Conservation (phyloP, 805 yeast species). For the Wickerhamiella shivajii region DNA sequence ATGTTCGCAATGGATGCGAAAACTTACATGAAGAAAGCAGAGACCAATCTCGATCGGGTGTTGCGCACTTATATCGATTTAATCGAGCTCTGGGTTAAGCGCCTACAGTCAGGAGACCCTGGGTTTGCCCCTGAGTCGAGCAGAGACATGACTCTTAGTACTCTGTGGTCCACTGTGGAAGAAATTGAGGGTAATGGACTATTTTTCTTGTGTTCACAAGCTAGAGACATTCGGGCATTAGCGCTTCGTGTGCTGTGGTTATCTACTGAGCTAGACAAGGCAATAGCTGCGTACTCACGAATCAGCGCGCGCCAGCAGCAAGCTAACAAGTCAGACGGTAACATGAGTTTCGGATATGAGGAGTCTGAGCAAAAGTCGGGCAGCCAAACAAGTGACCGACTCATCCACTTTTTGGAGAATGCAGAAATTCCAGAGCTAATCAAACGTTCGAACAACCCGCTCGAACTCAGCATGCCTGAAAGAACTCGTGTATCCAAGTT, state of each 20-base stretch:
- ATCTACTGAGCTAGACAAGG: slow-evolving; percentile 79
- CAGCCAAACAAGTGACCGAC: slow-evolving; percentile 17
- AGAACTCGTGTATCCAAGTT: slow-evolving; percentile 53
- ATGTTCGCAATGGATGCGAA: slow-evolving; percentile 66
- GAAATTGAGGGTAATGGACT: slow-evolving; percentile 94
- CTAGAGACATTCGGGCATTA: slow-evolving; percentile 52
- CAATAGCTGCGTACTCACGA: slow-evolving; percentile 31
- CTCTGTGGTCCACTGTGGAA: slow-evolving; percentile 71
- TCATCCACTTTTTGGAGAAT: slow-evolving; percentile 59
- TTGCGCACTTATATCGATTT: slow-evolving; percentile 62
- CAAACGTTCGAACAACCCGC: slow-evolving; percentile 32
- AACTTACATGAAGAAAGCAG: slow-evolving; percentile 37
- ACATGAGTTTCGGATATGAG: slow-evolving; percentile 12
- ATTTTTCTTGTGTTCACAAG: slow-evolving; percentile 82
- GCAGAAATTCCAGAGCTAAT: slow-evolving; percentile 54
- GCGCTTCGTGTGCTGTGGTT: slow-evolving; percentile 64
- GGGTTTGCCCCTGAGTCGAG: slow-evolving; percentile 9
- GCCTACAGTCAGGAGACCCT: slow-evolving; percentile 16
- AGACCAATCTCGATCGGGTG: slow-evolving; percentile 44
- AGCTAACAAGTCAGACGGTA: slow-evolving; percentile 6
- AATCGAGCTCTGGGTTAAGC: slow-evolving; percentile 58
- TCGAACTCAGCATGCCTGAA: slow-evolving; percentile 52
- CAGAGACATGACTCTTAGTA: slow-evolving; percentile 18
- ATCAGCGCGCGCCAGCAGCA: slow-evolving; percentile 11
- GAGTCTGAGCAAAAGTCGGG: no score